Evolutionary conservation across 805 yeast genomes (phyloP).

Genomic region (Wickerhamomyces canadensis): DNA sequence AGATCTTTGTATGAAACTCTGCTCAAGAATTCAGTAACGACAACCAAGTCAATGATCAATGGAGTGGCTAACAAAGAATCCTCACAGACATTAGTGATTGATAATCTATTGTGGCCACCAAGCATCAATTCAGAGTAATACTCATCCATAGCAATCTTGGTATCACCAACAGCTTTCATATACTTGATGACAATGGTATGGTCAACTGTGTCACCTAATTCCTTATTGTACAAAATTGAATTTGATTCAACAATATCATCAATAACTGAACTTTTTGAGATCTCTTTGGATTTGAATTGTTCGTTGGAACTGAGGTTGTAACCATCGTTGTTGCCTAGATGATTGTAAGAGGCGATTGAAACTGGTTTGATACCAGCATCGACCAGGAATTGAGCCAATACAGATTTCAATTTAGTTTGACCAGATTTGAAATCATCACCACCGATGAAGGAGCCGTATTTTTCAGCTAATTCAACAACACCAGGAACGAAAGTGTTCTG

Average conservation of each 20-base stretch:
- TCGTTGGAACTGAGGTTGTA: constrained; percentile 84
- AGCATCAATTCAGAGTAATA: constrained; percentile 95
- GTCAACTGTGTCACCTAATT: constrained; percentile 73
- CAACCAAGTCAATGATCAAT: constrained; percentile 83
- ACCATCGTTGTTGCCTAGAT: constrained; percentile 95
- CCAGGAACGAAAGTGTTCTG: constrained; percentile 98
- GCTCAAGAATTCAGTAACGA: constrained; percentile 84
- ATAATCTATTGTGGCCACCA: constrained; percentile 94
- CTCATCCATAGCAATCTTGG: constrained; percentile 98
- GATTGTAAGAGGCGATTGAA: constrained; percentile 93
- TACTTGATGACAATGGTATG: constrained; percentile 95
- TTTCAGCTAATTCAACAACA: constrained; percentile 81
- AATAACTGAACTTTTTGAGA: constrained; percentile 86
- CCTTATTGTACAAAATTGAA: constrained; percentile 74
- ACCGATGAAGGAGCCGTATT: constrained; percentile 71
- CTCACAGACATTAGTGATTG: constrained; percentile 94
- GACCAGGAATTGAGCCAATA: constrained; percentile 88
- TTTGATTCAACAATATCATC: constrained; percentile 92
- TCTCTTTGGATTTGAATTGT: constrained; percentile 94
- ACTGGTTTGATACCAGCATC: constrained; percentile 96
- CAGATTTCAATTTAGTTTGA: constrained; percentile 94
- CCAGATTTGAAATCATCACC: constrained; percentile 98
- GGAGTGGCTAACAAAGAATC: constrained; percentile 95
- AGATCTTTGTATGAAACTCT: constrained; percentile 74
- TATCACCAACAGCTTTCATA: constrained; percentile 90